phyloP scores from a whole-genome alignment of 805 yeast genomes.

The Candida berthetii region DNA sequence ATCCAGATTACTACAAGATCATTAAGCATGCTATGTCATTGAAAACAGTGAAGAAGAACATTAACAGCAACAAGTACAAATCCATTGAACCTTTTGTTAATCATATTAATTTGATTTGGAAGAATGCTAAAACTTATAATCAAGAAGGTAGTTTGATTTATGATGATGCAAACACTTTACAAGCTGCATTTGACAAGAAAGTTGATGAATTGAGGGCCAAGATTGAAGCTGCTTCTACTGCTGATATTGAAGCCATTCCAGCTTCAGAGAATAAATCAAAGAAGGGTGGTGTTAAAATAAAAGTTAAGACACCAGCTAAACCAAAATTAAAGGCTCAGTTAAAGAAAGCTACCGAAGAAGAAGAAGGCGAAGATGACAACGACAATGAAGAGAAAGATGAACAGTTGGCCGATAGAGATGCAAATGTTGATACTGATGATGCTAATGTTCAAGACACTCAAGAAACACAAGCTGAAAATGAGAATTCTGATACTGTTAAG shows the following conservation, averaged over 20 bases:
- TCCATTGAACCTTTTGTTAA: conserved; percentile 53
- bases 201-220: conserved; percentile 21
- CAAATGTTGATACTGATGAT: background rate
- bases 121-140: conserved; percentile 76
- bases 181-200: conserved; percentile 40
- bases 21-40: conserved; percentile 74
- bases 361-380: conserved; percentile 4
- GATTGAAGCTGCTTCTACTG: background rate
- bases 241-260: conserved; percentile 4
- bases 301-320: conserved; percentile 1
- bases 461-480: conserved; percentile 1
- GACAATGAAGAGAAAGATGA: background rate
- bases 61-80: conserved; percentile 46
- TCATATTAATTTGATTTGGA: conserved; percentile 58
- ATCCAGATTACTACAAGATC: conserved; percentile 76
- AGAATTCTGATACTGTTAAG: conserved; percentile 3
- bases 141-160: conserved; percentile 66
- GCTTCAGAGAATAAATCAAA: conserved; percentile 1
- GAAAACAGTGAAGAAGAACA: conserved; percentile 43
- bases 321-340: conserved; percentile 6
- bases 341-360: conserved; percentile 9
- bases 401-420: background rate
- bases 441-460: background rate
- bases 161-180: conserved; percentile 61
- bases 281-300: background rate